phyloP scores from a whole-genome alignment of 257 asterid genomes.

The Ilex asprella region DNA sequence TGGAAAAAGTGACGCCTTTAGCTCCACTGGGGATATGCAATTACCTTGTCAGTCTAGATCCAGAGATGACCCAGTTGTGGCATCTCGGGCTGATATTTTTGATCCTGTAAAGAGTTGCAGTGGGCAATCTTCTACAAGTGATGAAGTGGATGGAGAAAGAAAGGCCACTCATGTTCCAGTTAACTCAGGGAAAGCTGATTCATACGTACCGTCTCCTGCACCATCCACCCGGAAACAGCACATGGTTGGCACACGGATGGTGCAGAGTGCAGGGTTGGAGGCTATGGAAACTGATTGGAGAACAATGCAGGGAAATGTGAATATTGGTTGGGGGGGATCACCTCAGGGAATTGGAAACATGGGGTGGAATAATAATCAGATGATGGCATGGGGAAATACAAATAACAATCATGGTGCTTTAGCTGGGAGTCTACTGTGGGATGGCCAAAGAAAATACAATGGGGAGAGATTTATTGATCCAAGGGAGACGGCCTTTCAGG shows the following conservation, averaged over 20 bases:
- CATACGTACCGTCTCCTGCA: slow-evolving; percentile 40
- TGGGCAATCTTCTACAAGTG: slow-evolving; percentile 68
- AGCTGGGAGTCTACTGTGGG: slow-evolving; percentile 52
- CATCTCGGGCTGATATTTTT: slow-evolving; percentile 29
- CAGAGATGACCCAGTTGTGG: slow-evolving; percentile 21
- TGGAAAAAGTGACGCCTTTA: slow-evolving; percentile 39
- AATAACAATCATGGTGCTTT: slow-evolving; percentile 36
- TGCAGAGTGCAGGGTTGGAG: slow-evolving; percentile 34
- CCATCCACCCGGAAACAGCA: slow-evolving; percentile 27
- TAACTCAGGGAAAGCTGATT: slow-evolving; percentile 32
- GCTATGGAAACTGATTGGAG: slow-evolving; percentile 48
- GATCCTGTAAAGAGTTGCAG: slow-evolving; percentile 47
- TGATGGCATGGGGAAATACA: slow-evolving; percentile 53
- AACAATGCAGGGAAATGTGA: slow-evolving; percentile 53
- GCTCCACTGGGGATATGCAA: slow-evolving; percentile 33
- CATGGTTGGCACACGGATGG: slow-evolving; percentile 26
- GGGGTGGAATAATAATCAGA: slow-evolving; percentile 42
- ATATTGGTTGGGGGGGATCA: slow-evolving; percentile 61
- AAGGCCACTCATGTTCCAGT: slow-evolving; percentile 32
- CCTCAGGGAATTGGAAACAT: slow-evolving; percentile 51
- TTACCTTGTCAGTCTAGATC: slow-evolving; percentile 19
- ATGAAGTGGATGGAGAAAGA: slow-evolving; percentile 80
- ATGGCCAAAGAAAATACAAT: slow-evolving; percentile 56
- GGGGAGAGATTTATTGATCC: slow-evolving; percentile 66
- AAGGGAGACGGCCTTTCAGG: slow-evolving; percentile 60